Evolutionary conservation across 2,329 filamentous ascomycete genomes (phyloP).

Genomic region (Pseudocercospora cruenta): DNA sequence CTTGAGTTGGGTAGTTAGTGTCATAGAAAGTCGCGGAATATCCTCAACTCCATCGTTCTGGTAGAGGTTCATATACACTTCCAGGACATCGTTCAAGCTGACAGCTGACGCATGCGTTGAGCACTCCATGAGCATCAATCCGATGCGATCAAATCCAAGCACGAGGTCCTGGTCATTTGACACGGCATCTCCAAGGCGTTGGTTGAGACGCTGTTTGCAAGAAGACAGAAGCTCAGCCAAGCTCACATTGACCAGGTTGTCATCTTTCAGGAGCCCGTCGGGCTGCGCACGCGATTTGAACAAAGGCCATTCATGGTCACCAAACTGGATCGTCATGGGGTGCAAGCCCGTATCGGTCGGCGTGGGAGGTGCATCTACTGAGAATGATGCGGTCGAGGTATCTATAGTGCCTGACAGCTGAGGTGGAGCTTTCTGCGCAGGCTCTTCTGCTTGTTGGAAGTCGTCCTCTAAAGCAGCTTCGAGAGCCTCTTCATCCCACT

Average conservation of each 20-base stretch:
- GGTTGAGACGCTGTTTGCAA: conserved; percentile 52
- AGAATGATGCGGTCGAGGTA: conserved; percentile 9
- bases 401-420: conserved; percentile 22
- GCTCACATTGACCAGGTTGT: conserved; percentile 56
- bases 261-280: conserved; percentile 60
- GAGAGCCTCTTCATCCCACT: neutral
- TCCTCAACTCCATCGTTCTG: conserved; percentile 61
- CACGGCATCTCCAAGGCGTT: conserved; percentile 59
- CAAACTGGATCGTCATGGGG: conserved; percentile 60
- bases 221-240: conserved; percentile 59
- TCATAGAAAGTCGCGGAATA: conserved; percentile 60
- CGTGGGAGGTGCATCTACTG: conserved; percentile 34
- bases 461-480: conserved; percentile 6
- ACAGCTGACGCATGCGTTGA: conserved; percentile 53
- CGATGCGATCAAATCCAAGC: conserved; percentile 59
- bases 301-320: conserved; percentile 59
- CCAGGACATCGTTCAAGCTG: conserved; percentile 61
- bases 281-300: conserved; percentile 61
- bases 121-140: conserved; percentile 61
- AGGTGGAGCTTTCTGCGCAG: conserved; percentile 11
- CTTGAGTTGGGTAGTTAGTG: conserved; percentile 57
- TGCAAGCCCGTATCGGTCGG: conserved; percentile 45
- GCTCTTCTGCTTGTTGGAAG: conserved; percentile 9
- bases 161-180: conserved; percentile 61
- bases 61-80: conserved; percentile 62